Percentiles rank a stretch among this genome's conserved stretches.
Evolutionary conservation across 129 eudicot genomes (phyloP).

Genomic region (Daucus carota): DNA sequence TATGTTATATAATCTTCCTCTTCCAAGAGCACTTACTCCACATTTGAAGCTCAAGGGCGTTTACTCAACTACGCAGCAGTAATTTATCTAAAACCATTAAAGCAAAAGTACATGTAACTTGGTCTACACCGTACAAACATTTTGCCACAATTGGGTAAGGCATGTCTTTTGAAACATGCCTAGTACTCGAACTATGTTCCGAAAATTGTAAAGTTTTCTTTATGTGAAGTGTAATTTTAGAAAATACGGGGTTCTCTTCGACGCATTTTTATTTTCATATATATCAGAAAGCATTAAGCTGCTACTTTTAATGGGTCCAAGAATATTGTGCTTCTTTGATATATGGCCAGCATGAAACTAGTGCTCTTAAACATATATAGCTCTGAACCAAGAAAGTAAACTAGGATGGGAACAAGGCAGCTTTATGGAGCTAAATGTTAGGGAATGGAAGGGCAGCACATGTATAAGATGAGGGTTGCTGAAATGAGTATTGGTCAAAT

Average conservation of each 20-base stretch:
- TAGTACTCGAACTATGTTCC: background rate
- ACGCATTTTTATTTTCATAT: background rate
- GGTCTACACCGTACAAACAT: background rate
- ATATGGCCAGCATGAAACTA: background rate
- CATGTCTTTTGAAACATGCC: background rate
- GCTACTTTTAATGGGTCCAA: background rate
- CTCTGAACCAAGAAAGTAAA: background rate
- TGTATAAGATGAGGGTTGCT: background rate
- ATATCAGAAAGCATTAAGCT: background rate
- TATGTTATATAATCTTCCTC: constrained; percentile 6
- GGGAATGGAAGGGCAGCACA: background rate
- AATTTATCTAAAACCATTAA: background rate
- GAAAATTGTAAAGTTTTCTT: background rate
- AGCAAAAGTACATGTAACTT: background rate
- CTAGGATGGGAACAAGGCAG: background rate
- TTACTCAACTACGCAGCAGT: background rate
- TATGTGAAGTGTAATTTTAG: background rate
- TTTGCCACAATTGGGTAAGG: background rate
- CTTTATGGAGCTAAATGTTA: background rate
- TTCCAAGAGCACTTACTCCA: background rate
- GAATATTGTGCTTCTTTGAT: background rate
- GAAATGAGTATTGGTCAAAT: background rate
- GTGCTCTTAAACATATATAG: background rate
- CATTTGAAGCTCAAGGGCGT: background rate
- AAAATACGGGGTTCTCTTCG: background rate